These are phyloP conservation scores for Flammula alnicola DNA, from an alignment of 1,284 basidiomycete species.

Conservation along the genomic window DNA sequence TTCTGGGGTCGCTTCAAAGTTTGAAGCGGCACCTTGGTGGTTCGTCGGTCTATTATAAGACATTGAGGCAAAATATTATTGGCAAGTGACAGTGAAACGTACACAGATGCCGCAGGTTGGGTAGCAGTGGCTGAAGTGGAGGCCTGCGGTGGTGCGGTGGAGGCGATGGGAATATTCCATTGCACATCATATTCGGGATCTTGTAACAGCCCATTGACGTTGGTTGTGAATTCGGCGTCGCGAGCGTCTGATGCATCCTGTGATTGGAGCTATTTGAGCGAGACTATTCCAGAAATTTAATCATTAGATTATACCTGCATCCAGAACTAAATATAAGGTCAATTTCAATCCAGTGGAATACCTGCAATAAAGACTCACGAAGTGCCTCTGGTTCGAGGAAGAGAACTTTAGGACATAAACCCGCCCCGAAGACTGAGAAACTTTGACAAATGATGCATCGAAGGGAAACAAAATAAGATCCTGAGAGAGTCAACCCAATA, in stretches of 20 bases:
- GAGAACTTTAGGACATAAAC: slow-evolving; percentile 82
- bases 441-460: slow-evolving; percentile 77
- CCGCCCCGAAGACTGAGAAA: slow-evolving; percentile 65
- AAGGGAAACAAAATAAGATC: slow-evolving; percentile 80
- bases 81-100: slow-evolving; percentile 27
- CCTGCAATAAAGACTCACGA: slow-evolving; percentile 54
- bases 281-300: no score
- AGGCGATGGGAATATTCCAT: slow-evolving; percentile 50
- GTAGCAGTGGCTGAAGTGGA: slow-evolving; percentile 45
- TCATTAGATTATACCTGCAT: slow-evolving; percentile 81
- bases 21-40: slow-evolving; percentile 13
- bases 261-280: slow-evolving; percentile 3
- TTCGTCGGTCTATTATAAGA: slow-evolving; percentile 16
- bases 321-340: slow-evolving; percentile 65
- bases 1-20: slow-evolving; percentile 52
- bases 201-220: slow-evolving; percentile 69
- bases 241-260: slow-evolving; percentile 72
- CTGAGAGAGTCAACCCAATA: slow-evolving; percentile 34
- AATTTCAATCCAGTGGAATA: slow-evolving; percentile 10
- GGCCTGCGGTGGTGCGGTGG: slow-evolving; percentile 38
- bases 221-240: slow-evolving; percentile 71
- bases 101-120: slow-evolving; percentile 34
- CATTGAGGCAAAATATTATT: slow-evolving; percentile 14
- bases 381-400: slow-evolving; percentile 79
- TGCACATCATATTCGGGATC: slow-evolving; percentile 64